phyloP scores from a whole-genome alignment of 768 basidiomycete species.

The Cyathus striatus region DNA sequence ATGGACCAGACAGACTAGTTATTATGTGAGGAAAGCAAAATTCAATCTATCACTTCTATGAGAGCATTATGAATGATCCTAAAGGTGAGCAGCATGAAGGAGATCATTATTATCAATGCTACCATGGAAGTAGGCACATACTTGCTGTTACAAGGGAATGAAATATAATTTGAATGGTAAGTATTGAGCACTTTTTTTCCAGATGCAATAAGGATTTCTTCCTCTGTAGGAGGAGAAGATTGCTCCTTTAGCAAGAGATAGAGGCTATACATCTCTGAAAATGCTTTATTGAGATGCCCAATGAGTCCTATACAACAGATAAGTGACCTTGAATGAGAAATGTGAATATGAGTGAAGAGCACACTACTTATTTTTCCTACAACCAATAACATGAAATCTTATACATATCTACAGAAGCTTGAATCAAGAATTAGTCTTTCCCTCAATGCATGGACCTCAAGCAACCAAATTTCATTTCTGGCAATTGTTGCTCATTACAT shows the following conservation, averaged over 20 bases:
- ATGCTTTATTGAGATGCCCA: background rate
- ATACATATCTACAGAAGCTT: slow-evolving; percentile 7
- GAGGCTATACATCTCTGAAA: background rate
- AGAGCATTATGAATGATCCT: too few relatives aligned
- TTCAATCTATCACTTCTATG: too few relatives aligned
- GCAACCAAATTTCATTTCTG: slow-evolving; percentile 21
- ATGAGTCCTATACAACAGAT: background rate
- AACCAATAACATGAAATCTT: too few relatives aligned
- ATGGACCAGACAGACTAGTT: too few relatives aligned
- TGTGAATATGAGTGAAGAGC: background rate
- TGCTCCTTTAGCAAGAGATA: background rate
- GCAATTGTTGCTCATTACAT: slow-evolving; percentile 23
- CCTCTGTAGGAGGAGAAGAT: background rate
- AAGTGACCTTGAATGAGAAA: background rate
- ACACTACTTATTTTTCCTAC: background rate
- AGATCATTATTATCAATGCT: too few relatives aligned
- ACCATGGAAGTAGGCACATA: too few relatives aligned
- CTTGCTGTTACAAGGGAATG: too few relatives aligned
- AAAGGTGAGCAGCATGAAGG: too few relatives aligned
- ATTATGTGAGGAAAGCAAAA: too few relatives aligned
- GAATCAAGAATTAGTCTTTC: slow-evolving; percentile 14
- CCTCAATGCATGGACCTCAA: slow-evolving; percentile 23
- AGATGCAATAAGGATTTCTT: background rate
- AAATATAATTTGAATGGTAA: too few relatives aligned
- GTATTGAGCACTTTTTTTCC: background rate